Conservation (phyloP, 805 yeast genomes). For the Hemisphaericaspora nanyangensis region DNA sequence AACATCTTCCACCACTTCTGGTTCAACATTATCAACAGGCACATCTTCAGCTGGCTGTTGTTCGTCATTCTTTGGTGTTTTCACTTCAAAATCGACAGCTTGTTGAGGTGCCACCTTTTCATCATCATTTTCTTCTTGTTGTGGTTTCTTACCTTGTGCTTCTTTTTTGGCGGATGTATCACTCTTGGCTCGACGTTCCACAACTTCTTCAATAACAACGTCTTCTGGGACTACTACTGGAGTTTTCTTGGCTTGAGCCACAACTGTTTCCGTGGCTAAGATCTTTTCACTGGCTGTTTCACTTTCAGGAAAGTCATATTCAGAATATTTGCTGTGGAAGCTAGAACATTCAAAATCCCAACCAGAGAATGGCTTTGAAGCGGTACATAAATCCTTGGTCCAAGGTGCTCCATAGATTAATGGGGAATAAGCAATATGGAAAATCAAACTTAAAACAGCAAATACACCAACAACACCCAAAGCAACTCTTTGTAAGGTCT, state of each 20-base stretch:
- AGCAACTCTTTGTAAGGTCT: constrained; percentile 41
- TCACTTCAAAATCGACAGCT: constrained; percentile 5
- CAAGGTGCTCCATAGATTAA: constrained; percentile 76
- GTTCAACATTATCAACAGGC: neutral
- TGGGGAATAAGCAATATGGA: constrained; percentile 64
- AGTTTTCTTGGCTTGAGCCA: constrained; percentile 8
- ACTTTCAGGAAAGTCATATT: constrained; percentile 20
- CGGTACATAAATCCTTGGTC: constrained; percentile 66
- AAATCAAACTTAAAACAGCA: constrained; percentile 45
- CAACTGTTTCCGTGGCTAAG: constrained; percentile 3
- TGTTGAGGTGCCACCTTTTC: constrained; percentile 6
- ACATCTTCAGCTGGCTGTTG: neutral
- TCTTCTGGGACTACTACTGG: constrained; percentile 6
- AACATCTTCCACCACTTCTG: neutral
- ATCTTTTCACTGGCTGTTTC: constrained; percentile 18
- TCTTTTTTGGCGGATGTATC: neutral
- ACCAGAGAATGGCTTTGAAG: constrained; percentile 51
- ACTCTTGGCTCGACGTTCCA: neutral
- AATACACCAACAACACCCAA: constrained; percentile 46
- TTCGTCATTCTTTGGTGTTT: constrained; percentile 4
- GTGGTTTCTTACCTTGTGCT: constrained; percentile 3
- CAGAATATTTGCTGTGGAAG: constrained; percentile 36
- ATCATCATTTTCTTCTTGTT: neutral
- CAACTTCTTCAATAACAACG: constrained; percentile 1
- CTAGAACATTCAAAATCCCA: constrained; percentile 90